Base-by-base conservation (phyloP, 306 rosid species). In the Potentilla sterilis region DNA sequence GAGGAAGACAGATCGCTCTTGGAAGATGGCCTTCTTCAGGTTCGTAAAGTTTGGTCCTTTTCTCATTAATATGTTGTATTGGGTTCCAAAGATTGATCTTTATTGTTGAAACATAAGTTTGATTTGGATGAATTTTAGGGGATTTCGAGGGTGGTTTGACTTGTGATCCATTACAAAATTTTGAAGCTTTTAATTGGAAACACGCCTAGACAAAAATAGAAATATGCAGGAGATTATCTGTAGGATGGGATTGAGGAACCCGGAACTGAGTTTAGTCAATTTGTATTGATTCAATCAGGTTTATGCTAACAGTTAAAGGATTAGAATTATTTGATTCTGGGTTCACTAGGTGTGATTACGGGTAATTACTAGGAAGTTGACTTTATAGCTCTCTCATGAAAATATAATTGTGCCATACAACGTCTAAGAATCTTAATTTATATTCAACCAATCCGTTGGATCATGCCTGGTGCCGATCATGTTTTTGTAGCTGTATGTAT, bases 21-120 rank as follows among this genome's bases (percentile, higher is more conserved):
- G 86, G 91, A 85, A 82, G 78, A 71, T 57, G 91, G 89, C 43
- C 83, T 79, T 48, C 0, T 81, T 16, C 87, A 81, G 91, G 91
- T 87, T 70, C 55, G 19, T 41, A 40, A 67, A 42, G n/a, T 57
- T 77, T 16, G 13, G 0, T 28, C 32, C 32, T 42, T 24, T 12
- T 19, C 16, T 18, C 12, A 38, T 74, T 37, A 13, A n/a, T 11
- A 12, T 62, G 19, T 65, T 4, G 7, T 21, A 3, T 61, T 38
- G 52, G 18, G 41, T 42, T 54, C 3, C 32, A 16, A 34, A 52
- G 46, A 28, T 73, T 65, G 62, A 19, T 62, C n/a, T 40, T 71
- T 49, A 13, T 12, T 72, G 48, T 8, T 54, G 9, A n/a, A 61
- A 14, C 22, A 18, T 46, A 24, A 6, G 22, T 3, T 41, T 41